Conservation (phyloP, 2,329 filamentous ascomycete species). For the Geosmithia putterillii region DNA sequence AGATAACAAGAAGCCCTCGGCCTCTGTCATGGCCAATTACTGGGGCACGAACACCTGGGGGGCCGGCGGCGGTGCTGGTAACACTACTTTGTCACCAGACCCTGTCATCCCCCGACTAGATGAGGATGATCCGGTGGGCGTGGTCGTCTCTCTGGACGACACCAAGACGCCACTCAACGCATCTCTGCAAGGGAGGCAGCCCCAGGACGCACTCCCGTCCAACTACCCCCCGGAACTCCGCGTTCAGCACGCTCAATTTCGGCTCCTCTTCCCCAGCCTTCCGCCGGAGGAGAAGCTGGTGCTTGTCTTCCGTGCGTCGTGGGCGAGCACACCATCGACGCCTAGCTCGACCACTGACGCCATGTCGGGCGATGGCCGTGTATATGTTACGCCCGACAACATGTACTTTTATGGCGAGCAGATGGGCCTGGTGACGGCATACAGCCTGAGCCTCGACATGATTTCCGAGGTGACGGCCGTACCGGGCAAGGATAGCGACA, state of each 20-base stretch:
- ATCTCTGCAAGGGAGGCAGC: conserved; percentile 15
- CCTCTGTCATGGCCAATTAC: conserved; percentile 80
- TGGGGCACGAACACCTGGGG: conserved; percentile 84
- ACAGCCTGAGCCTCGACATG: conserved; percentile 59
- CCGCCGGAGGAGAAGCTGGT: conserved; percentile 70
- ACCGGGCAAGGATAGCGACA: conserved; percentile 84
- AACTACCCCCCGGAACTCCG: conserved; percentile 74
- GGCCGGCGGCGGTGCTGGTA: conserved; percentile 12
- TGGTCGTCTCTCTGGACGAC: conserved; percentile 20
- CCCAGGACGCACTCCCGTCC: conserved; percentile 48
- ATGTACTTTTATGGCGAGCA: conserved; percentile 97
- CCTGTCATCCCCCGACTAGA: conserved; percentile 18
- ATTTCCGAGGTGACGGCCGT: conserved; percentile 85
- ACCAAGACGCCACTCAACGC: conserved; percentile 14
- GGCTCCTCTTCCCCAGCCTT: conserved; percentile 77
- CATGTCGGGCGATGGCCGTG: conserved; percentile 55
- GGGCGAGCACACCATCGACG: conserved; percentile 43
- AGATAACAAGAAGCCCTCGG: conserved; percentile 62
- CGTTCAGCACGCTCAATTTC: conserved; percentile 86
- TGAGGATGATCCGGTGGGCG: conserved; percentile 27
- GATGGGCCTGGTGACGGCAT: conserved; percentile 78
- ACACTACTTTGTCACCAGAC: conserved; percentile 10
- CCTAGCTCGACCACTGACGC: conserved; percentile 24
- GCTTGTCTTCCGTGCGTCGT: conserved; percentile 85
- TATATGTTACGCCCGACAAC: conserved; percentile 77